A percentile compares a stretch with the other conserved stretches of the same genome.
Conservation (phyloP, 2,329 filamentous ascomycete genomes). For the Diaporthe sp. region DNA sequence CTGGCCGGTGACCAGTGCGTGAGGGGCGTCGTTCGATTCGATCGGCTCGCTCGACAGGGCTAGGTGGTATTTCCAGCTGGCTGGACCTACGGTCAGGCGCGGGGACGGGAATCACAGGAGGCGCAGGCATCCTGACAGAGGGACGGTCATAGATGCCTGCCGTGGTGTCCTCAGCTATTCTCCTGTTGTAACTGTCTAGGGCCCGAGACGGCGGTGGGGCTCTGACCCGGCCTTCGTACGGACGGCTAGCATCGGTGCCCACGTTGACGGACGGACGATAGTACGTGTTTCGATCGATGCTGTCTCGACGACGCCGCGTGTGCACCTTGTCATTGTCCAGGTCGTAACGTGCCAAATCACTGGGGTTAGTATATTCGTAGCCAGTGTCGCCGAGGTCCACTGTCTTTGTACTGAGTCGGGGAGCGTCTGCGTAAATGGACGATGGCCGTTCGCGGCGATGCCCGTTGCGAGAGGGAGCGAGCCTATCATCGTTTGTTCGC, state of each 20-base stretch:
- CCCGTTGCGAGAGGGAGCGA: conserved; percentile 58
- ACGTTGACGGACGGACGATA: conserved; percentile 69
- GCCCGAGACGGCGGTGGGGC: conserved; percentile 78
- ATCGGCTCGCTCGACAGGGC: conserved; percentile 51
- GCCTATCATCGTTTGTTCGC: conserved; percentile 59
- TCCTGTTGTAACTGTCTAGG: conserved; percentile 76
- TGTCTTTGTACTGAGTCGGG: conserved; percentile 59
- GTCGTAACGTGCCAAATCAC: conserved; percentile 73
- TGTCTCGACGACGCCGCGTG: conserved; percentile 64
- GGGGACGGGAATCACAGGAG: conserved; percentile 56
- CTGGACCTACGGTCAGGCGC: conserved; percentile 52
- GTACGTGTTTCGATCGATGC: conserved; percentile 65
- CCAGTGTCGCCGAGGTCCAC: conserved; percentile 71
- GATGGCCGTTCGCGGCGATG: conserved; percentile 62
- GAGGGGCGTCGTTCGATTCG: conserved; percentile 50
- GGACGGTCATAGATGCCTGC: conserved; percentile 62
- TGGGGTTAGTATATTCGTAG: conserved; percentile 75
- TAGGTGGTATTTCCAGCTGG: conserved; percentile 53
- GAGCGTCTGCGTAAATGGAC: conserved; percentile 59
- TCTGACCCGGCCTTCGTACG: conserved; percentile 56
- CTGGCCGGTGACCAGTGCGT: conserved; percentile 56
- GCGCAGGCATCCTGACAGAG: conserved; percentile 61
- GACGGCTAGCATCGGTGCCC: conserved; percentile 61
- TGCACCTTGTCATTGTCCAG: conserved; percentile 65
- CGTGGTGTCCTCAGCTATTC: conserved; percentile 49